Percentiles rank a stretch among this genome's conserved stretches.
Evolutionary conservation across 2,329 filamentous ascomycete species (phyloP).

Genomic region (Tolypocladium tropicale): DNA sequence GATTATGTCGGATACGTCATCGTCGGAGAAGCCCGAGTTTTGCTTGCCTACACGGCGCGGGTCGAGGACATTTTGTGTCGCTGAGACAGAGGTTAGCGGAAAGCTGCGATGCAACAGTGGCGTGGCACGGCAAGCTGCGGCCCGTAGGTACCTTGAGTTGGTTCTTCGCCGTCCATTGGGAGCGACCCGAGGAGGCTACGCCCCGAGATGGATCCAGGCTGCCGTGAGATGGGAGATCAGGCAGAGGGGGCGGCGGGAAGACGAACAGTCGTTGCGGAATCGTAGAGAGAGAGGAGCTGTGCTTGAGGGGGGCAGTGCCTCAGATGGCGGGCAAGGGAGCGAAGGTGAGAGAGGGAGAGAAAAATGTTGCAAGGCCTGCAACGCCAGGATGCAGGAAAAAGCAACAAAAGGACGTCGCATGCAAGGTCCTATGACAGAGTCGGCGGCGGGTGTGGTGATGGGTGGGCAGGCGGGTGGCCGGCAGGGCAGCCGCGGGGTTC

Average conservation of each 20-base stretch:
- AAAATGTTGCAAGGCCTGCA: not conserved
- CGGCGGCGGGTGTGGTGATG: not conserved
- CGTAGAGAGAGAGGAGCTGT: not conserved
- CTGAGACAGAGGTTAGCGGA: conserved; percentile 2
- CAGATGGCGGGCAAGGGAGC: not conserved
- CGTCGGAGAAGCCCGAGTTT: conserved; percentile 71
- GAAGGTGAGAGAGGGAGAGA: not conserved
- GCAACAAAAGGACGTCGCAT: not conserved
- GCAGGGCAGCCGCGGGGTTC: not conserved
- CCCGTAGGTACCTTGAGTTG: conserved; percentile 26
- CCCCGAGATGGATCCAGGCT: not conserved
- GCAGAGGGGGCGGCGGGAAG: not conserved
- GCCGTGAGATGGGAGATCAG: not conserved
- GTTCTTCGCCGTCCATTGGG: conserved; percentile 34
- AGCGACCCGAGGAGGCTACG: conserved; percentile 13
- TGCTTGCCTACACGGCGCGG: conserved; percentile 69
- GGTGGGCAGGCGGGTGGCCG: not conserved
- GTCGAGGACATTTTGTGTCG: conserved; percentile 48
- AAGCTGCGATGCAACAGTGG: not conserved
- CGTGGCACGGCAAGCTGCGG: not conserved
- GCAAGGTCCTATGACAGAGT: not conserved
- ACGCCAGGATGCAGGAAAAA: not conserved
- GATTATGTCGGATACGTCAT: conserved; percentile 79
- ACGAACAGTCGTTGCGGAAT: not conserved
- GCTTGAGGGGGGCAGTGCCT: not conserved